Base-by-base conservation (phyloP, 1,284 basidiomycete genomes). In the Malassezia slooffiae region DNA sequence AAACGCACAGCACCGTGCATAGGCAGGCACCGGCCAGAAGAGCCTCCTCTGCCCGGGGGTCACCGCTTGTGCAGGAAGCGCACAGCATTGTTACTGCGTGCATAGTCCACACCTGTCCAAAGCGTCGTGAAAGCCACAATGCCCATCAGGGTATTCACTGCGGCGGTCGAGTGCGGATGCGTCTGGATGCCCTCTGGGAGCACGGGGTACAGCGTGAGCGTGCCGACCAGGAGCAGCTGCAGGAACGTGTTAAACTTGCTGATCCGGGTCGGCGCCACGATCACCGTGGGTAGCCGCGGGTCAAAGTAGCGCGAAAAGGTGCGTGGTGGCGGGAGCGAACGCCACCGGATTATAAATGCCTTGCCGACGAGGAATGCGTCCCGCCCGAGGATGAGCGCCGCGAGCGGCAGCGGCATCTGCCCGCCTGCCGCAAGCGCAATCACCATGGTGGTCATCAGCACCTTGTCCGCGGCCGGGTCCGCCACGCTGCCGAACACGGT, bases 401-500 rank as follows among this genome's bases (percentile, higher is more conserved):
- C 85, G 1, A 97, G 73, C 7, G 85, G 82, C 16, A 85, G 58
- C n/a, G 91, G 89, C 22, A 97, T 73, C 54, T 91, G 74, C 8
- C 80, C 81, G 55, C 84, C 82, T 74, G 83, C 78, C 0, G 85
- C 80, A 43, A 97, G 73, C 1, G 87, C 83, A 35, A 91, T 74
- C 2, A 87, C 88, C 67, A 97, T 75, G 1, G 90, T 95, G 1
- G 91, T 93, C 82, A 97, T 85, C 34, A 99, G 74, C 19, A 80
- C 76, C 73, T 99, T 99, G 76, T 99, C 91, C 2, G 93, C 91
- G 0, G 90, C 88, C 7, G 91, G 91, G 70, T 99, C 93, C 6
- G 96, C 77, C 47, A 97, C 90, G 10, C 85, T 85, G 9, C 91
- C 91, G 26, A 97, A 76, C 9, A 96, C 87, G 9, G 85, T 82